Evolutionary conservation across 2,329 filamentous ascomycete species (phyloP).

Genomic region (Neofusicoccum kwambonambiense): DNA sequence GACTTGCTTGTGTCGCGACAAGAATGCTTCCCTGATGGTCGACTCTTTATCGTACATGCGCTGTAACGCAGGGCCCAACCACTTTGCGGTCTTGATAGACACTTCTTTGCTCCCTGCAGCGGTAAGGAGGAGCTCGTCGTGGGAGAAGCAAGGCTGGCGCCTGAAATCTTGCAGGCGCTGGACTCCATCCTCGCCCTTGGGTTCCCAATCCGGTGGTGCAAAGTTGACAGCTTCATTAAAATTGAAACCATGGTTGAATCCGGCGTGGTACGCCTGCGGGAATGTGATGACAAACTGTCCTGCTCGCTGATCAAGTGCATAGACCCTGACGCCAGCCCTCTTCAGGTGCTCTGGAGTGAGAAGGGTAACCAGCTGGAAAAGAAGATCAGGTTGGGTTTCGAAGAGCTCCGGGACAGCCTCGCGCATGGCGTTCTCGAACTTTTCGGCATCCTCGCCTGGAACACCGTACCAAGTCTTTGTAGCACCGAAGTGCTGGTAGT

Average conservation of each 20-base stretch:
- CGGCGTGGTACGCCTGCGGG: conserved; percentile 93
- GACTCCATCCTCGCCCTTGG: conserved; percentile 82
- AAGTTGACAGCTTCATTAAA: conserved; percentile 99
- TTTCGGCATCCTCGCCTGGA: conserved; percentile 86
- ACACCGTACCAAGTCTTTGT: conserved; percentile 99
- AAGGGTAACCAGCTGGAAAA: conserved; percentile 96
- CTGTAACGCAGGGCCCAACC: conserved; percentile 84
- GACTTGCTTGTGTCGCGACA: neutral
- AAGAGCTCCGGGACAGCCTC: conserved; percentile 95
- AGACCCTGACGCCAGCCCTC: conserved; percentile 90
- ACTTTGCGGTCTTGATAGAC: conserved; percentile 88
- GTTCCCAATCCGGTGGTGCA: conserved; percentile 92
- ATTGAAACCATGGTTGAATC: conserved; percentile 97
- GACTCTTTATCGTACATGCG: conserved; percentile 74
- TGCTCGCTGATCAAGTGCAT: conserved; percentile 91
- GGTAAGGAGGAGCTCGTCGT: conserved; percentile 90
- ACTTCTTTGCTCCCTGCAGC: conserved; percentile 74
- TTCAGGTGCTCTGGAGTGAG: conserved; percentile 89
- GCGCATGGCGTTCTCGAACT: conserved; percentile 93
- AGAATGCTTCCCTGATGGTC: conserved; percentile 60
- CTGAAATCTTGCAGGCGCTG: conserved; percentile 83
- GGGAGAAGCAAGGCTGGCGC: conserved; percentile 92
- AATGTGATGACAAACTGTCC: conserved; percentile 97
- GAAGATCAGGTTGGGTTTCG: conserved; percentile 90
- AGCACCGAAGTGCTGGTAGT: conserved; percentile 96